Base-by-base conservation (phyloP, 1,284 basidiomycete genomes). In the Naganishia albida region DNA sequence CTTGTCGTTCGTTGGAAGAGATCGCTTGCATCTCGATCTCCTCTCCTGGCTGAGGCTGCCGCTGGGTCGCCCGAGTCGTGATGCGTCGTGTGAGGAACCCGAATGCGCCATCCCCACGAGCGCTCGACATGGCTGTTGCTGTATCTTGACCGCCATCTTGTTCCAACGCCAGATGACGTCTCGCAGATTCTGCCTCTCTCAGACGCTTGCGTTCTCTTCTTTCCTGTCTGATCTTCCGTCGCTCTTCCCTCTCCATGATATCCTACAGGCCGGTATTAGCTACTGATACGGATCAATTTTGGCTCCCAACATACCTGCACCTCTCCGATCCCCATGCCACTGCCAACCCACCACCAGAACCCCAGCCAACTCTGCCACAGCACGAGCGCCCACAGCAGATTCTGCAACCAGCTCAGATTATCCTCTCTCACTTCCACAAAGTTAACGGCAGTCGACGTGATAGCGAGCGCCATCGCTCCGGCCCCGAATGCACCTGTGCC, bases 291-390 rank as follows among this genome's bases (percentile, higher is more conserved):
- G 7, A 23, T 2, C 43, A n/a, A 39, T 25, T 23, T 48, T 12
- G 23, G 15, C 20, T 30, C 60, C 42, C 30, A 13, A 68, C 72
- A 54, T 62, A 75, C 77, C 70, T 80, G 78, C 51, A 80, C 79
- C 64, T 80, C 78, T 20, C 76, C 76, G 18, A 86, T 82, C 75
- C 85, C 81, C 86, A 89, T 84, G 66, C 92, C 92, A 1, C 90
- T 88, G 18, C 93, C 93, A 23, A 94, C 92, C 93, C 93, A 97
- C 92, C 92, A 94, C 92, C 92, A 94, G 90, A 91, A 95, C 0
- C 90, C 91, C 55, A 83, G 68, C 80, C 76, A 82, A 78, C 86
- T 90, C 81, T 96, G 93, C 92, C 92, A 95, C 18, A 95, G 84
- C 13, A 94, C 85, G 48, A 93, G 86, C 2, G 89, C 87, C 85